Evolutionary conservation across 2,329 filamentous ascomycete species (phyloP).

Genomic region (Fusarium sp.): DNA sequence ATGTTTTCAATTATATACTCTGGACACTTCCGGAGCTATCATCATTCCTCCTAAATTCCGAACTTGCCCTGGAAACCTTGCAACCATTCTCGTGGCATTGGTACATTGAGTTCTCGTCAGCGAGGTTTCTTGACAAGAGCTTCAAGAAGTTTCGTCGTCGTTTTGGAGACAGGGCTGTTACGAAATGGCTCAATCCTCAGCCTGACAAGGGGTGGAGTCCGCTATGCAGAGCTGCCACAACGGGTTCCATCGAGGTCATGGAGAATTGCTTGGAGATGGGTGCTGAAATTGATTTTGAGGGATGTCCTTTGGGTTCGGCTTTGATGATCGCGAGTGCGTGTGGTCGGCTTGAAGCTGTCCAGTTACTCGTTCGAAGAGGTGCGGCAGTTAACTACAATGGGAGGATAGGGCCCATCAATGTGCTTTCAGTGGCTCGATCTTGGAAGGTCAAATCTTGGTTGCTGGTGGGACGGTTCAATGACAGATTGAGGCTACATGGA

Average conservation of each 20-base stretch:
- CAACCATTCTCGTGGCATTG: neutral
- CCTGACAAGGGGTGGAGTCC: slow-evolving; percentile 21
- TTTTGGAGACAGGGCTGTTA: neutral
- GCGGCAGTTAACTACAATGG: neutral
- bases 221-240: slow-evolving; percentile 5
- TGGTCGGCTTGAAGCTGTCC: slow-evolving; percentile 12
- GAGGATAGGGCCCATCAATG: neutral
- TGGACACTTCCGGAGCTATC: neutral
- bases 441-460: neutral
- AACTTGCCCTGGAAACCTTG: neutral
- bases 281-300: slow-evolving; percentile 16
- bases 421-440: neutral
- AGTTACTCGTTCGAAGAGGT: neutral
- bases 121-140: no score
- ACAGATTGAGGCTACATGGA: neutral
- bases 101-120: accelerated
- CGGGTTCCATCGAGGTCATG: neutral
- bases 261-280: slow-evolving; percentile 11
- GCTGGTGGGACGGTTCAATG: neutral
- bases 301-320: slow-evolving; percentile 21
- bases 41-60: neutral
- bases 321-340: slow-evolving; percentile 19
- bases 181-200: neutral
- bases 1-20: neutral
- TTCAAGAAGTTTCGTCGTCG: neutral